Evolutionary conservation across 1,284 basidiomycete species (phyloP).

Genomic region (Cryptococcus maquisensis): DNA sequence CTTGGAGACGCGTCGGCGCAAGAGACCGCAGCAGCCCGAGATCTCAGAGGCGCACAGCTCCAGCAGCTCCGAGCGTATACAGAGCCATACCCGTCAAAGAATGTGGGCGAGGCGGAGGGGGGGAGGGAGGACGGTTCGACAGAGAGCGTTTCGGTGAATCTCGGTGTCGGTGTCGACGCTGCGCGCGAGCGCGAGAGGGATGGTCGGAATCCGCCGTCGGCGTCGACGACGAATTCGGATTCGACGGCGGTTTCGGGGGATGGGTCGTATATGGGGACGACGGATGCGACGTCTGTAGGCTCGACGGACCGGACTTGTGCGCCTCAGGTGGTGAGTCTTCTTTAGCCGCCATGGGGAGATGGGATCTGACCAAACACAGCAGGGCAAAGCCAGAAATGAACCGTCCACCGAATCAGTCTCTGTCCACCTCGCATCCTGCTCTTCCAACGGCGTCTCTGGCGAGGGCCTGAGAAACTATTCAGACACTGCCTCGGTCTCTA

Average conservation of each 20-base stretch:
- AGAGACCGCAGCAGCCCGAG: background rate
- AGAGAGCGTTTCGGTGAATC: slow-evolving; percentile 10
- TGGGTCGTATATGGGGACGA: background rate
- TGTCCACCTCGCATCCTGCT: too few species aligned
- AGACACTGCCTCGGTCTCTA: slow-evolving; percentile 9
- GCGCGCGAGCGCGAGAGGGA: background rate
- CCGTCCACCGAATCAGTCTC: too few species aligned
- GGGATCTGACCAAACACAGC: too few species aligned
- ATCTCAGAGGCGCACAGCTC: slow-evolving; percentile 1
- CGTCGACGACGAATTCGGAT: background rate
- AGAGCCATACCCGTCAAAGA: slow-evolving; percentile 11
- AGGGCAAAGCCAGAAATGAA: too few species aligned
- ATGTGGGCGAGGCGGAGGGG: background rate
- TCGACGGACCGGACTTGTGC: too few species aligned
- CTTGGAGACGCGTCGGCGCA: background rate
- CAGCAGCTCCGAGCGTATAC: slow-evolving; percentile 12
- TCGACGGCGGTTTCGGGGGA: background rate
- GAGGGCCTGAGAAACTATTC: background rate
- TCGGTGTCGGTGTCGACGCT: slow-evolving; percentile 4
- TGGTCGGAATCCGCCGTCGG: background rate
- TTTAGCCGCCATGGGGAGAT: too few species aligned
- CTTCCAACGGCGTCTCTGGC: too few species aligned
- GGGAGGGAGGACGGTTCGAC: background rate
- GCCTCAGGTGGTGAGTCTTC: too few species aligned
- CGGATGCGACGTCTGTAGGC: too few species aligned